Conservation (phyloP, 805 yeast genomes). For the Starmerella sp. region DNA sequence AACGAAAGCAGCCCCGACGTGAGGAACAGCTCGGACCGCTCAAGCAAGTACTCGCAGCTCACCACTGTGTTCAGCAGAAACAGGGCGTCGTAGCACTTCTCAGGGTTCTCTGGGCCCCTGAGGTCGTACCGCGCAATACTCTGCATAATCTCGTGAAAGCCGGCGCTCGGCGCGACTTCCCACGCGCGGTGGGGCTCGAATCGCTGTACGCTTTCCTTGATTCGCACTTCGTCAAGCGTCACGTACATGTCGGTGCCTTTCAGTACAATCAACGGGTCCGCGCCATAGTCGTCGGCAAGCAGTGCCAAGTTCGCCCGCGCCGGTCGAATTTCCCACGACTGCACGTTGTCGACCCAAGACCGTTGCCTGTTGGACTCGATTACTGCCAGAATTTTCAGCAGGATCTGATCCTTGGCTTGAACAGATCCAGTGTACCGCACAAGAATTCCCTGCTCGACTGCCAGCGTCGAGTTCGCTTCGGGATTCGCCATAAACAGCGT, state of each 20-base stretch:
- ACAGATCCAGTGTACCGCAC: constrained; percentile 53
- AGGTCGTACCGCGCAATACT: constrained; percentile 7
- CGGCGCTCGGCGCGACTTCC: not conserved
- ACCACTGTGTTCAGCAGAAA: constrained; percentile 45
- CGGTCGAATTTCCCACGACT: constrained; percentile 52
- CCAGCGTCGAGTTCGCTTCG: constrained; percentile 30
- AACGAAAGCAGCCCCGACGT: constrained; percentile 25
- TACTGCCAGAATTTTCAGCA: constrained; percentile 43
- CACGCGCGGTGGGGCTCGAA: constrained; percentile 25
- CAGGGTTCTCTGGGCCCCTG: not conserved
- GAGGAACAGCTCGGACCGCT: constrained; percentile 34
- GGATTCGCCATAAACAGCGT: not conserved
- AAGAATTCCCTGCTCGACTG: constrained; percentile 41
- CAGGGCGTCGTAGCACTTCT: constrained; percentile 45
- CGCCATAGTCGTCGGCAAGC: constrained; percentile 36
- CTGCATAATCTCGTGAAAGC: not conserved
- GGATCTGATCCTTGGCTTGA: constrained; percentile 47
- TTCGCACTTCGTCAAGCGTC: constrained; percentile 20
- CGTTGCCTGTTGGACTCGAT: constrained; percentile 43
- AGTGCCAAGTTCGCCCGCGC: constrained; percentile 23
- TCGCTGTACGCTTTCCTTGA: constrained; percentile 6
- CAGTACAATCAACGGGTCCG: constrained; percentile 16
- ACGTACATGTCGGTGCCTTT: constrained; percentile 12
- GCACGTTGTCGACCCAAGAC: constrained; percentile 58
- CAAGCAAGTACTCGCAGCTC: constrained; percentile 20